Evolutionary conservation across 2,329 filamentous ascomycete genomes (phyloP).

Genomic region (Fusarium musae): DNA sequence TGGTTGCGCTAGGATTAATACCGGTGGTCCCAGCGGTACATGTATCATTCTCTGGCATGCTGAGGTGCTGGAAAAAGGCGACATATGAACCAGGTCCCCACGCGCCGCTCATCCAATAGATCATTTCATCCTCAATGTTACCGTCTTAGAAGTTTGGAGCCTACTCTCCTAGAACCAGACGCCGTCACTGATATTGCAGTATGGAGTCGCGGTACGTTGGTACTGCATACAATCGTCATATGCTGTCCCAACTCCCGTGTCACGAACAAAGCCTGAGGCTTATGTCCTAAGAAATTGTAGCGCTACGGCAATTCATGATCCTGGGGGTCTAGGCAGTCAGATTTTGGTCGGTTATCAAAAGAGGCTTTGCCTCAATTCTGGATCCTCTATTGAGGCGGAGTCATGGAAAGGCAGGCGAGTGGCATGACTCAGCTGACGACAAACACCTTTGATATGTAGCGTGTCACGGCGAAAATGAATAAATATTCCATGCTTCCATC

Average conservation of each 20-base stretch:
- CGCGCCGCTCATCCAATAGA: neutral
- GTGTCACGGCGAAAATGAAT: neutral
- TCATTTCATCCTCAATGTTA: neutral
- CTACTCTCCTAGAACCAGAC: rapidly evolving
- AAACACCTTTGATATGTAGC: neutral
- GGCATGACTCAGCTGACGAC: conserved; percentile 1
- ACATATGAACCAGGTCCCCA: neutral
- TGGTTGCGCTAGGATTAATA: neutral
- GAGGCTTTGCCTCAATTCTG: neutral
- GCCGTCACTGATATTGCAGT: neutral
- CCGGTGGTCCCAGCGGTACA: neutral
- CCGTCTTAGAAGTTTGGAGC: neutral
- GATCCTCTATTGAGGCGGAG: neutral
- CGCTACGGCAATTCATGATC: too few relatives aligned
- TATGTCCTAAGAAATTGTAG: too few relatives aligned
- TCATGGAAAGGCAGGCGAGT: neutral
- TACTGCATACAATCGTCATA: neutral
- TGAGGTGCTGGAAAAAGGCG: neutral
- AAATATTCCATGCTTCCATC: neutral
- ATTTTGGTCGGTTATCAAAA: neutral
- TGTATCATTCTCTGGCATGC: neutral
- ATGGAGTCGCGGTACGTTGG: too few relatives aligned
- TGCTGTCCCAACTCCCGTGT: neutral
- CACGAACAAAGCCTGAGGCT: too few relatives aligned
- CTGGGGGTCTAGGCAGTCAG: neutral